A percentile compares a stretch with the other conserved stretches of the same genome.
Conservation (phyloP, 768 basidiomycete species). For the Auriculariales sp. region DNA sequence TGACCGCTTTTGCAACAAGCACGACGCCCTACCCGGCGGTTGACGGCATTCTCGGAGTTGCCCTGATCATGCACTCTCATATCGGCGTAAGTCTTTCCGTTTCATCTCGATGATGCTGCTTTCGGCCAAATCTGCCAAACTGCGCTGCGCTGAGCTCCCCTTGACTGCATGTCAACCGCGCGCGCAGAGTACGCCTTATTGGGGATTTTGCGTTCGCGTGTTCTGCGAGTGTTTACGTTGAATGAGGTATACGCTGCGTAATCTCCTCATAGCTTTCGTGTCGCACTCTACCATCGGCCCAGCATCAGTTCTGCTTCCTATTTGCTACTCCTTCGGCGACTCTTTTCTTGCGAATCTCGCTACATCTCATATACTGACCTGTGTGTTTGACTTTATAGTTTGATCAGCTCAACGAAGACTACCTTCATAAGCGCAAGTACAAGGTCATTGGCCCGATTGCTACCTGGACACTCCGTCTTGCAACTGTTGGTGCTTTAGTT, state of each 20-base stretch:
- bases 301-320: too few species aligned
- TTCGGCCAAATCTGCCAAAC: too few species aligned
- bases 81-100: constrained; percentile 55
- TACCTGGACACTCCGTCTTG: constrained; percentile 64
- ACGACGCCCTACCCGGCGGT: constrained; percentile 67
- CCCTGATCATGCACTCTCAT: constrained; percentile 87
- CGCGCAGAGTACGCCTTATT: too few species aligned
- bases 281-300: too few species aligned
- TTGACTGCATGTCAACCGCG: too few species aligned
- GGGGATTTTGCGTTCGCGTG: too few species aligned
- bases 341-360: neutral
- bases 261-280: too few species aligned
- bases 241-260: too few species aligned
- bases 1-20: constrained; percentile 69
- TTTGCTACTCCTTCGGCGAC: too few species aligned
- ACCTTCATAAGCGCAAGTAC: constrained; percentile 87
- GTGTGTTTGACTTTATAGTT: constrained; percentile 31
- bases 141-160: too few species aligned
- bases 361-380: neutral
- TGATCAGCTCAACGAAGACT: constrained; percentile 68
- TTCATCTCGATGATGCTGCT: constrained; percentile 7
- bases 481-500: constrained; percentile 69
- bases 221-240: too few species aligned
- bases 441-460: constrained; percentile 54
- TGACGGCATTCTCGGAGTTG: constrained; percentile 79